Base-by-base conservation (phyloP, 192 early-diverging fungal species). In the Coemansia sp. region DNA sequence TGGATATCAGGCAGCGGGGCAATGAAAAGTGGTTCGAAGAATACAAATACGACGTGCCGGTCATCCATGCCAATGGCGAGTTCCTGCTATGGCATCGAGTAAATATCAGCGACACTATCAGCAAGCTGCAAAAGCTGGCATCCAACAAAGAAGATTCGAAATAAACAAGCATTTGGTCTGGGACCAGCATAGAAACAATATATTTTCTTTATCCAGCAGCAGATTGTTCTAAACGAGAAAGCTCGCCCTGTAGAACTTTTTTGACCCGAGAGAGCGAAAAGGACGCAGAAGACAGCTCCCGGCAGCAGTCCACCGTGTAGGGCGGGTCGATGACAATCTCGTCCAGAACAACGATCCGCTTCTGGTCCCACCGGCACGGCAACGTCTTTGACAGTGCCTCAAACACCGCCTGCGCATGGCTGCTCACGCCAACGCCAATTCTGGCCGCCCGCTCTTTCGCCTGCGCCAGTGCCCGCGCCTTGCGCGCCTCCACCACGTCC, bases 341-440 rank as follows among this genome's bases (percentile, higher is more conserved):
- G 61, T 92, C 90, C 71, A 92, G 71, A 5, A 92, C 89, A 8
- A 92, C 71, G 61, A 92, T 92, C 23, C 74, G 75, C 53, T 85
- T 81, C 50, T 87, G 81, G 38, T 66, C 56, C 90, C 90, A 92
- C 12, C 84, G 81, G 55, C 88, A 89, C n/a, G 90, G 90, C 53
- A 92, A 61, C 73, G 90, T 92, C 65, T 87, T 90, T 30, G 81
- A 82, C 23, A 92, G 60, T 11, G 89, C 90, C 64, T 92, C 87
- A 62, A 92, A 92, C 50, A 92, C 86, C 20, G 80, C 74, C 67
- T 92, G 89, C 6, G 79, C 90, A 69, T 82, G 76, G 32, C 82
- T 76, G 44, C 85, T 85, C 15, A 92, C 90, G 26, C 90, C 90
- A 26, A 90, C 88, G 45, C 90, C 90, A 58, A 90, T 88, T 36